Conservation (phyloP, 345 rosid genomes). For the Hirschfeldia incana region DNA sequence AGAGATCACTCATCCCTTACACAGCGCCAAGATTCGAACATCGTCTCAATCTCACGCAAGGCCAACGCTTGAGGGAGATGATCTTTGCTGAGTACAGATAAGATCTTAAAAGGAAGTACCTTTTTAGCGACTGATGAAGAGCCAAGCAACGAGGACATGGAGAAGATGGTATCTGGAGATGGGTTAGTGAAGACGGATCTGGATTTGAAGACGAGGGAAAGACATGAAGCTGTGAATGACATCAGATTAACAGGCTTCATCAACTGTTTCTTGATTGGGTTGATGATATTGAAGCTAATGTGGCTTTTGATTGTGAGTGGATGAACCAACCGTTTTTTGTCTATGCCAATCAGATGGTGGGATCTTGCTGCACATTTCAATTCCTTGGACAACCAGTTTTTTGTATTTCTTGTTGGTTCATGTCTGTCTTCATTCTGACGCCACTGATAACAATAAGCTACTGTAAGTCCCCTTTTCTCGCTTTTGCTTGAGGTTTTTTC, state of each 20-base stretch:
- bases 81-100: neutral
- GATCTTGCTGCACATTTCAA: no score
- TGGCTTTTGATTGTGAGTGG: no score
- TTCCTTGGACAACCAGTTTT: no score
- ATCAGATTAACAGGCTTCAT: neutral
- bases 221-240: conserved; percentile 38
- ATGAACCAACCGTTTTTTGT: no score
- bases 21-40: conserved; percentile 60
- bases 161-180: conserved; percentile 49
- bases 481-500: no score
- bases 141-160: conserved; percentile 51
- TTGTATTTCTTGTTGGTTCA: no score
- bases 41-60: conserved; percentile 59
- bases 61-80: conserved; percentile 53
- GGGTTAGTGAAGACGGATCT: conserved; percentile 37
- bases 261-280: no score
- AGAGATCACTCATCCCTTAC: conserved; percentile 73
- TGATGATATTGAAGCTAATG: no score
- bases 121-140: neutral
- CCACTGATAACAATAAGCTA: no score
- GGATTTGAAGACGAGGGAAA: conserved; percentile 15
- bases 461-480: no score
- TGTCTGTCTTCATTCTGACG: no score
- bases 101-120: neutral
- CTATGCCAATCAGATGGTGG: no score